Conservation (phyloP, 768 basidiomycete species). For the Boletus edulis region DNA sequence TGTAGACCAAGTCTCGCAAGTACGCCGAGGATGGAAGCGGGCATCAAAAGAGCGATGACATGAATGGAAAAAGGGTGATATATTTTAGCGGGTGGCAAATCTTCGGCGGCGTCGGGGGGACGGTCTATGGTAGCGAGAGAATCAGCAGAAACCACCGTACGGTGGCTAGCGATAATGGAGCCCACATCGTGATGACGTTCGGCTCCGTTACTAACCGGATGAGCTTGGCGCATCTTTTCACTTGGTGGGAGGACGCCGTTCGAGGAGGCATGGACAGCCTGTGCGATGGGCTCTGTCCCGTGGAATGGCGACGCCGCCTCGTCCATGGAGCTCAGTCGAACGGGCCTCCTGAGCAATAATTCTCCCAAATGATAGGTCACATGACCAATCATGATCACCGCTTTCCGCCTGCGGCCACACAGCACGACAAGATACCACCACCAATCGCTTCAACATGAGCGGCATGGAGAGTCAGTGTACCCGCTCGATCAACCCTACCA, state of each 20-base stretch:
- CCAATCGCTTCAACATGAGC: constrained; percentile 50
- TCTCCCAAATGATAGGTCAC: constrained; percentile 3
- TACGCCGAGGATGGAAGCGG: constrained; percentile 81
- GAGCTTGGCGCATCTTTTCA: neutral
- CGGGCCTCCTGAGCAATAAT: too few species aligned
- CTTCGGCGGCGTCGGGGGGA: constrained; percentile 35
- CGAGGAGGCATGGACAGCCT: neutral
- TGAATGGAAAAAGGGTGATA: constrained; percentile 58
- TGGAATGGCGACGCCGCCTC: neutral
- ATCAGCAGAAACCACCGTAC: constrained; percentile 30
- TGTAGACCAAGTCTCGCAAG: constrained; percentile 78
- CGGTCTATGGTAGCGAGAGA: constrained; percentile 43
- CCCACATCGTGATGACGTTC: constrained; percentile 30
- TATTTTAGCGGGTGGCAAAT: constrained; percentile 34
- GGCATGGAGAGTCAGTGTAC: constrained; percentile 80
- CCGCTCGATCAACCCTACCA: neutral
- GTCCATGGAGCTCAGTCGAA: constrained; percentile 3
- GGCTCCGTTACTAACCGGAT: neutral
- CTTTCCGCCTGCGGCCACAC: neutral
- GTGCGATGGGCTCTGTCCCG: neutral
- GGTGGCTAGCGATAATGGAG: constrained; percentile 34
- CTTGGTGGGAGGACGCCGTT: neutral
- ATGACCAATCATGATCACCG: neutral
- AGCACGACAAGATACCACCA: neutral
- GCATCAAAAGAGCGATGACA: constrained; percentile 69